Base-by-base conservation (phyloP, 2,329 filamentous ascomycete species). In the Ploettnerulaceae sp. region DNA sequence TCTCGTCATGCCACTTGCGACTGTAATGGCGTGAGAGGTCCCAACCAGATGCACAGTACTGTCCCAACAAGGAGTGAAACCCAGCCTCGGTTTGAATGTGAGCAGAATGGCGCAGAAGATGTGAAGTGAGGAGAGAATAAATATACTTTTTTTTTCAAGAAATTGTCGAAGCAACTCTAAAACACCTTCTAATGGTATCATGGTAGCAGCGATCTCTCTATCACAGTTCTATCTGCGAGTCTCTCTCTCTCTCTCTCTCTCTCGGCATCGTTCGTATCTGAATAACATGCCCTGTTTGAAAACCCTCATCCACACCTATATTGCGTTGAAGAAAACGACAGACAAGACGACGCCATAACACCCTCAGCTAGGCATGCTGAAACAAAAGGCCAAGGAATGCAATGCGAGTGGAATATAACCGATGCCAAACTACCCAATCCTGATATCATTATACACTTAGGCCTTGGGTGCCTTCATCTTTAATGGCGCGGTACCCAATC, bases 401-500 rank as follows among this genome's bases (percentile, higher is more conserved):
- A 47, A 43, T 45, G 45, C 35, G 20, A 18, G 20, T 17, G 21
- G n/a, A n/a, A n/a, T n/a, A n/a, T n/a, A 39, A 26, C 31, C 21
- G 31, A 38, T 42, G 24, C 32, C 14, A 15, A 11, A 14, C 18
- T n/a, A 15, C 15, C 28, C 38, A 18, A 9, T 40, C 39, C n/a
- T 31, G 9, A 14, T 15, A 21, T 44, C 34, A n/a, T 31, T 29
- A 22, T 44, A n/a, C 41, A 47, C 35, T 45, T 21, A 14, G 15
- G 39, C 36, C 28, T 43, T 28, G 11, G 28, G 12, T 18, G 45
- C 41, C 17, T 33, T 51, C 21, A 61, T 7, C 34, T 57, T 56
- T 47, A 58, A 31, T 35, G 63, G 63, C 36, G 56, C 44, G 17
- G 48, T 50, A 57, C 93, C 93, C 18, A 95, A 71, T 15, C 88